These are phyloP conservation scores for Mortierella sp. DNA, from an alignment of 371 early-diverging fungal genomes.

Conservation along the genomic window DNA sequence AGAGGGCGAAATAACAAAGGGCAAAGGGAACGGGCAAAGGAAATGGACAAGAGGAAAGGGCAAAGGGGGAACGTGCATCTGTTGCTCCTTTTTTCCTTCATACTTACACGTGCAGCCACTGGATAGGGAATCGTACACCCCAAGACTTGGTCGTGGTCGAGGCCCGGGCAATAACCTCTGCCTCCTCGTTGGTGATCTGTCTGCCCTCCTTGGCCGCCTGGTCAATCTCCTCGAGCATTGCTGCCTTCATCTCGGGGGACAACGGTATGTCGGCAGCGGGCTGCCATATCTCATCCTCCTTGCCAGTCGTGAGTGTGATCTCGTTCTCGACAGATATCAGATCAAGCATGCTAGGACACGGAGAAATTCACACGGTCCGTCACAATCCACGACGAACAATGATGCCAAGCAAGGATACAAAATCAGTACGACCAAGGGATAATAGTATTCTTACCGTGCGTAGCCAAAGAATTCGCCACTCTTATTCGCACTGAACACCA, in stretches of 20 bases:
- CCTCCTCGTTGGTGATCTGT: slow-evolving; percentile 33
- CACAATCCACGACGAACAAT: too few relatives aligned
- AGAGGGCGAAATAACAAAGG: too few relatives aligned
- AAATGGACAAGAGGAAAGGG: not conserved
- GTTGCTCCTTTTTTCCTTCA: not conserved
- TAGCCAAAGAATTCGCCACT: slow-evolving; percentile 68
- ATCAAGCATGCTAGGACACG: slow-evolving; percentile 43
- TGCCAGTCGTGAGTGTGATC: slow-evolving; percentile 1
- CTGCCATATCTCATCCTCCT: slow-evolving; percentile 29
- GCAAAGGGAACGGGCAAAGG: too few relatives aligned
- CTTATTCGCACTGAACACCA: slow-evolving; percentile 67
- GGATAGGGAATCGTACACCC: slow-evolving; percentile 42
- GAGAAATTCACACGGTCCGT: too few relatives aligned
- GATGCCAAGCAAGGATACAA: too few relatives aligned
- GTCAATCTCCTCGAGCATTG: slow-evolving; percentile 39
- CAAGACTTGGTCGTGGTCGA: slow-evolving; percentile 52
- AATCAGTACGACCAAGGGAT: too few relatives aligned
- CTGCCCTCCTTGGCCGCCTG: slow-evolving; percentile 34
- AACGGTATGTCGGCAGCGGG: slow-evolving; percentile 24
- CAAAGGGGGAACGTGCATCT: not conserved
- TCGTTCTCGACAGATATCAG: slow-evolving; percentile 34
- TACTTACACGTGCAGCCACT: slow-evolving; percentile 50
- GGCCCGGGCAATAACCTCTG: slow-evolving; percentile 26
- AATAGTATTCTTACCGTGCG: slow-evolving; percentile 51
- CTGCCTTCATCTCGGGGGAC: slow-evolving; percentile 47